These are phyloP conservation scores for Penicillium alfredii DNA, from an alignment of 495 filamentous ascomycete genomes.

Conservation along the genomic window DNA sequence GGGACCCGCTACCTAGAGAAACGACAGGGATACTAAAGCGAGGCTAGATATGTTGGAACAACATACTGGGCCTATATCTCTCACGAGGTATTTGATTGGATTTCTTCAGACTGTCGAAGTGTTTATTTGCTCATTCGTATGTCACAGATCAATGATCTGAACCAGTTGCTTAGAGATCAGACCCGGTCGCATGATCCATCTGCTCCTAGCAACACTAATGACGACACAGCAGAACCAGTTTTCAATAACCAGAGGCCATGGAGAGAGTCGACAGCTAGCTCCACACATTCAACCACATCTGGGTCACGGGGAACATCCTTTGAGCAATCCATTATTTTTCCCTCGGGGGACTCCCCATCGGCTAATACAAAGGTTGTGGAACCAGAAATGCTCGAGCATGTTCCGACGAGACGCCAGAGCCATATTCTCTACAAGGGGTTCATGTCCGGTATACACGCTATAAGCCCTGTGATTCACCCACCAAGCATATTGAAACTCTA, in stretches of 20 bases:
- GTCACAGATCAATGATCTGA: conserved; percentile 42
- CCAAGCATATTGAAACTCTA: conserved; percentile 40
- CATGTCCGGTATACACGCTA: conserved; percentile 44
- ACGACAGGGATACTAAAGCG: conserved; percentile 7
- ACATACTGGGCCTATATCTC: conserved; percentile 50
- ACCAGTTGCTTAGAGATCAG: conserved; percentile 41
- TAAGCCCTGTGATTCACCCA: conserved; percentile 41
- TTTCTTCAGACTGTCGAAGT: neutral
- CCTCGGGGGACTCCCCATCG: conserved; percentile 33
- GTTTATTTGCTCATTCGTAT: neutral
- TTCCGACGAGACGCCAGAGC: conserved; percentile 42
- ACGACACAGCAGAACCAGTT: conserved; percentile 15
- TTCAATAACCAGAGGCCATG: conserved; percentile 13
- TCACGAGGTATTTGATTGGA: conserved; percentile 44
- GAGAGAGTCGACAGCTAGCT: conserved; percentile 18
- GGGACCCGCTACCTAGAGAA: neutral
- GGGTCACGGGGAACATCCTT: conserved; percentile 22
- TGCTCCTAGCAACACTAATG: conserved; percentile 15
- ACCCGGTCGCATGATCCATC: conserved; percentile 33
- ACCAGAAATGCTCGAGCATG: conserved; percentile 40
- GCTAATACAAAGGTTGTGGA: conserved; percentile 32
- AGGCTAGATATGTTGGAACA: conserved; percentile 43
- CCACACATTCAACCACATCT: conserved; percentile 4
- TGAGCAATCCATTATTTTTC: conserved; percentile 37
- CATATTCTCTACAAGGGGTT: conserved; percentile 44